Percentiles rank a stretch among this genome's conserved stretches.
These are phyloP conservation scores for Pulveroboletus frians DNA, from an alignment of 768 basidiomycete genomes.

Conservation along the genomic window DNA sequence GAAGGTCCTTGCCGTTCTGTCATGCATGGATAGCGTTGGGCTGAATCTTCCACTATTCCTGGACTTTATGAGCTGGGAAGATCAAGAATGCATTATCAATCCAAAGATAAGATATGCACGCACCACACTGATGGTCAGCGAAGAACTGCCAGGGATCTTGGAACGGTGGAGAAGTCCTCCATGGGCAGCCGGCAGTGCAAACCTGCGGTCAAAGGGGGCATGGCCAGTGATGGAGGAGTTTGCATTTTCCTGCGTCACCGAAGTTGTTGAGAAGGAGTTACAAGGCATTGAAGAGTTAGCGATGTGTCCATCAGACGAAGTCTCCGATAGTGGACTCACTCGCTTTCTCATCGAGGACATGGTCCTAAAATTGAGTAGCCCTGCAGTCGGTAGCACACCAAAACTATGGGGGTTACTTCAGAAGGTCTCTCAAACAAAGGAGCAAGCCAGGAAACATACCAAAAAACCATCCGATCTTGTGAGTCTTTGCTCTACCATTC, in stretches of 20 bases:
- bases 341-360: not conserved
- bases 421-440: not conserved
- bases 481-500: not conserved
- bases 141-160: not conserved
- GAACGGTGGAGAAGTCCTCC: not conserved
- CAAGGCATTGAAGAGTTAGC: not conserved
- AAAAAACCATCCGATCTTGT: not conserved
- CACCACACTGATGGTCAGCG: not conserved
- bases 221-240: not conserved
- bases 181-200: not conserved
- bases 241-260: not conserved
- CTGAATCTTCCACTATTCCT: not conserved
- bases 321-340: not conserved
- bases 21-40: too few relatives aligned
- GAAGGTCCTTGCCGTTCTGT: too few relatives aligned
- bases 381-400: not conserved
- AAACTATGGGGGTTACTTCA: not conserved
- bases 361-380: not conserved
- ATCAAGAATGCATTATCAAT: not conserved
- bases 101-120: not conserved
- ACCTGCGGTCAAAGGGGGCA: not conserved
- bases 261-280: not conserved
- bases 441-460: not conserved
- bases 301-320: not conserved
- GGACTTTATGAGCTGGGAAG: not conserved